A percentile compares a stretch with the other conserved stretches of the same genome.
Conservation (phyloP, 495 filamentous ascomycete species). For the Talaromyces proteolyticus region DNA sequence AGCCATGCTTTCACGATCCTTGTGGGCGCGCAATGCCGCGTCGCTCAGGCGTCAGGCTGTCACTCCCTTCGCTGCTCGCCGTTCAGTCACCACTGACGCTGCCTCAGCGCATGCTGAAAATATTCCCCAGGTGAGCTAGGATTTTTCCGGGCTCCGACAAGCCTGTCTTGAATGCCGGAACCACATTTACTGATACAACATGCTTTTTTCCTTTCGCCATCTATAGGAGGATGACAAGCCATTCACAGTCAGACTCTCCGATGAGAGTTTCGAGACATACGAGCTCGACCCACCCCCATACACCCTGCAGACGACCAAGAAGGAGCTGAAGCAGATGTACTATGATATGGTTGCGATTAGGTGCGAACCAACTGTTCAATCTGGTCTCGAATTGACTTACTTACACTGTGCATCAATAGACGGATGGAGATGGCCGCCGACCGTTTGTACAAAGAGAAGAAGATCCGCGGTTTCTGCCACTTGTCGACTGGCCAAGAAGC, state of each 20-base stretch:
- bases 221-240: slow-evolving; percentile 84
- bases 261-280: slow-evolving; percentile 99
- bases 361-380: slow-evolving; percentile 42
- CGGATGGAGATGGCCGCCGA: slow-evolving; percentile 99
- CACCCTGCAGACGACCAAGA: slow-evolving; percentile 89
- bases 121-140: slow-evolving; percentile 62
- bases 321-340: slow-evolving; percentile 98
- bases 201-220: slow-evolving; percentile 11
- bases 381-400: not conserved
- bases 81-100: slow-evolving; percentile 90
- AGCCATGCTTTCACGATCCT: slow-evolving; percentile 41
- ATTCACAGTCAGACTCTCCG: slow-evolving; percentile 86
- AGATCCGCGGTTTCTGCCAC: slow-evolving; percentile 99
- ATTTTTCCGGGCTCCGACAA: slow-evolving; percentile 27
- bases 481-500: slow-evolving; percentile 97
- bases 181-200: too few relatives aligned
- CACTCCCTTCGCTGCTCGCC: slow-evolving; percentile 45
- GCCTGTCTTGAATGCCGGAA: too few relatives aligned
- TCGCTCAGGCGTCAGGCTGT: slow-evolving; percentile 49
- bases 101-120: slow-evolving; percentile 86
- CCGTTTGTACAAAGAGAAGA: slow-evolving; percentile 98
- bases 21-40: slow-evolving; percentile 38
- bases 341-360: slow-evolving; percentile 90
- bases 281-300: slow-evolving; percentile 94
- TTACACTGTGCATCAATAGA: slow-evolving; percentile 33